phyloP scores from a whole-genome alignment of 1,284 basidiomycete species.

The Thelephora terrestris region DNA sequence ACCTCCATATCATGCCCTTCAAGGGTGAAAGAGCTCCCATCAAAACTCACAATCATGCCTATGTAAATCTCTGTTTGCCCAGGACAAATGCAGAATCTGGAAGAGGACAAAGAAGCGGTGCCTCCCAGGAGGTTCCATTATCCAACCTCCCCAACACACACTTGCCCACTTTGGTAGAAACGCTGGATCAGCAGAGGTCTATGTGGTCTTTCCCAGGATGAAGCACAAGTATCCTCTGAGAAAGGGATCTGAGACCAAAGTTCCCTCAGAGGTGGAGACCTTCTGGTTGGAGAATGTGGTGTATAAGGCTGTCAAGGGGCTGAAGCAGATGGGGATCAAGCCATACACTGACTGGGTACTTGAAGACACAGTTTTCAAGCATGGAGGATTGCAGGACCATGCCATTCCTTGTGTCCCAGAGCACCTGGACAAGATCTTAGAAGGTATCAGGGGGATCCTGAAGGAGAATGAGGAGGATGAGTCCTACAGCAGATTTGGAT shows the following conservation, averaged over 20 bases:
- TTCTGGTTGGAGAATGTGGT: not conserved
- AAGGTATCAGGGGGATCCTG: not conserved
- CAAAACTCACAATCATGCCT: not conserved
- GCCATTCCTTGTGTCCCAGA: not conserved
- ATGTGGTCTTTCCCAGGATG: conserved; percentile 13
- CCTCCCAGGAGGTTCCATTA: not conserved
- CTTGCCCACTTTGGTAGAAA: not conserved
- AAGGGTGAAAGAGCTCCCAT: not conserved
- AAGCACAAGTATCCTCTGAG: conserved; percentile 7
- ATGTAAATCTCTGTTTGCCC: not conserved
- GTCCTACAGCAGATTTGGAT: conserved; percentile 8
- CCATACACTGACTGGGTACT: not conserved
- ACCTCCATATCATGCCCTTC: not conserved
- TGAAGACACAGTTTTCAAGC: not conserved
- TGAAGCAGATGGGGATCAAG: not conserved
- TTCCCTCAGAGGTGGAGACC: conserved; percentile 7
- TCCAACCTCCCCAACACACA: conserved; percentile 6
- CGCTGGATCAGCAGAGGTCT: conserved; percentile 3
- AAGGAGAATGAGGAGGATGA: not conserved
- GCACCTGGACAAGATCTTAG: not conserved
- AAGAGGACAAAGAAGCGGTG: not conserved
- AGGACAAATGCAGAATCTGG: not conserved
- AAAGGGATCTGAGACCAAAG: conserved; percentile 2
- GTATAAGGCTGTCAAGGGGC: not conserved
- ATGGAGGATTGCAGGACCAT: not conserved